phyloP scores from a whole-genome alignment of 768 basidiomycete species.

The Macrolepiota dolichaula region DNA sequence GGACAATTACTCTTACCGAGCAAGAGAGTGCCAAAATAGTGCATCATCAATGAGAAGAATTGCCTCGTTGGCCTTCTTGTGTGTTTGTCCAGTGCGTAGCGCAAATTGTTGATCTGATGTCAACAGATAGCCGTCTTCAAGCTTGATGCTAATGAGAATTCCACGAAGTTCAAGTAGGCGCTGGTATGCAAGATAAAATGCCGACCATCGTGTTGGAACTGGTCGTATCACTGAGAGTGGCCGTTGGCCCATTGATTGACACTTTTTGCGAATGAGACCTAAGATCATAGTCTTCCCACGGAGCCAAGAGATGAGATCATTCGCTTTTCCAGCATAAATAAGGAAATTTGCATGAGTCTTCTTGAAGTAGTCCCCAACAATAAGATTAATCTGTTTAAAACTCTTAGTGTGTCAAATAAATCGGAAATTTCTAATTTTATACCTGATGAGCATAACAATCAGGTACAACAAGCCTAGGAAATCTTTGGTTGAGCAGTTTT shows the following conservation, averaged over 20 bases:
- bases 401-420: not conserved
- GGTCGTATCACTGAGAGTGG: conserved; percentile 26
- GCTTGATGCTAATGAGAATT: too few relatives aligned
- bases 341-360: conserved; percentile 14
- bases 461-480: conserved; percentile 23
- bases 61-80: too few relatives aligned
- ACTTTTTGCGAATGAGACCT: conserved; percentile 23
- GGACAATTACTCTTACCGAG: too few relatives aligned
- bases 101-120: too few relatives aligned
- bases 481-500: conserved; percentile 10
- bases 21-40: too few relatives aligned
- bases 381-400: conserved; percentile 30
- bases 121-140: too few relatives aligned
- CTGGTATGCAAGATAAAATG: conserved; percentile 24
- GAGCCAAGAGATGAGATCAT: conserved; percentile 38
- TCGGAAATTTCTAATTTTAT: not conserved
- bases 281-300: conserved; percentile 30
- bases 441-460: conserved; percentile 30
- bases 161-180: not conserved
- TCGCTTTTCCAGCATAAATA: conserved; percentile 21
- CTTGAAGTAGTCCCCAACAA: conserved; percentile 37
- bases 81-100: too few relatives aligned
- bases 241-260: conserved; percentile 2
- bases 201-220: conserved; percentile 32
- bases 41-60: too few relatives aligned